phyloP scores from a whole-genome alignment of 257 asterid genomes.

The Jaltomata sinuosa region DNA sequence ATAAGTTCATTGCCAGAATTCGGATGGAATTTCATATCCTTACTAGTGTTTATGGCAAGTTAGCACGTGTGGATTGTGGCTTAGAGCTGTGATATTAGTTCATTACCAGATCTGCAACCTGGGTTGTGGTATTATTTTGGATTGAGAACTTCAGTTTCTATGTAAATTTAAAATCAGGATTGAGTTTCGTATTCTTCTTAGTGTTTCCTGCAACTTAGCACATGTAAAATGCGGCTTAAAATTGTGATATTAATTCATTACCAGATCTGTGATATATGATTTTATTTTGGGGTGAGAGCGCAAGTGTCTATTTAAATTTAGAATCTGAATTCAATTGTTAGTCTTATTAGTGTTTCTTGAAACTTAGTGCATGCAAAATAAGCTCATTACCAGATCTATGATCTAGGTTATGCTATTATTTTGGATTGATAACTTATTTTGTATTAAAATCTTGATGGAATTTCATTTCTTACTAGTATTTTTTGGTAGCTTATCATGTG shows the following conservation, averaged over 20 bases:
- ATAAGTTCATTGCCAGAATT: background rate
- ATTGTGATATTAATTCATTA: background rate
- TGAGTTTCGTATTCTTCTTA: background rate
- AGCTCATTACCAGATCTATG: background rate
- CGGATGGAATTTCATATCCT: background rate
- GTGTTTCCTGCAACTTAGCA: background rate
- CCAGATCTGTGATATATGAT: background rate
- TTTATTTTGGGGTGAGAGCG: background rate
- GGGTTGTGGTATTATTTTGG: background rate
- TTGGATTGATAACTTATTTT: background rate
- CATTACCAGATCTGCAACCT: background rate
- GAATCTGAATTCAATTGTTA: background rate
- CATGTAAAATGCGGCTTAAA: background rate
- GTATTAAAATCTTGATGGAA: background rate
- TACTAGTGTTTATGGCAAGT: background rate
- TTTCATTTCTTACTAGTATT: background rate
- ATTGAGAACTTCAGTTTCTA: background rate
- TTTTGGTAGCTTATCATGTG: background rate
- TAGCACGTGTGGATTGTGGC: background rate
- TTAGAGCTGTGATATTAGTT: background rate
- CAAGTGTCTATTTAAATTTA: background rate
- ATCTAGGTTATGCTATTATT: background rate
- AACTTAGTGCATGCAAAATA: background rate
- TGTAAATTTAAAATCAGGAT: background rate
- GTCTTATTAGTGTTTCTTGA: background rate